Base-by-base conservation (phyloP, 306 rosid species). In the Adenanthera pavonina region DNA sequence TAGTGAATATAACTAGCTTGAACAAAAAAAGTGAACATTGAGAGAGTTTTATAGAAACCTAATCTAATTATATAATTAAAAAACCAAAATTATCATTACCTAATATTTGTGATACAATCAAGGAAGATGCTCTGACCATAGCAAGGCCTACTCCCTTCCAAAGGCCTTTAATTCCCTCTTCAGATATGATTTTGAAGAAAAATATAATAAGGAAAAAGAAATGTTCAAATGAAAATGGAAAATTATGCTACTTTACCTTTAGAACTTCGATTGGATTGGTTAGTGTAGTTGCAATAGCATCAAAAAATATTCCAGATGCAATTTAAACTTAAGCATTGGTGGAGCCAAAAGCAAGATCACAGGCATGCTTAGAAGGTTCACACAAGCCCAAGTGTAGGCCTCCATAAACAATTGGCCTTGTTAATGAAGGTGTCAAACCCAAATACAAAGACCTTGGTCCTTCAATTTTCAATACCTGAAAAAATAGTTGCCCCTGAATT, bases 81-180 rank as follows among this genome's bases (percentile, higher is more conserved):
- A n/a, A n/a, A n/a, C n/a, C n/a, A n/a, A n/a, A n/a, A n/a, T n/a
- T n/a, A n/a, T n/a, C n/a, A n/a, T n/a, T n/a, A n/a, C n/a, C n/a
- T n/a, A n/a, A n/a, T n/a, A n/a, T n/a, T n/a, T 95, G 98, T 41
- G 98, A 89, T 75, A 97, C 94, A 71, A 97, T 95, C 92, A 95
- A n/a, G n/a, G n/a, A n/a, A n/a, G n/a, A n/a, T n/a, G n/a, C n/a
- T n/a, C n/a, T n/a, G n/a, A n/a, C n/a, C 97, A 89, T 92, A 76
- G 95, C 98, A 90, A 97, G 98, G 62, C 97, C 94, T 49, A 95
- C 89, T 8, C 98, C 97, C 77, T 90, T 92, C 97, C 98, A 92
- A 76, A 95, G 91, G 78, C 92, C 91, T 86, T 52, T 89, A 66
- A 90, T 51, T 86, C 98, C 97, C 89, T 91, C 97, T 84, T 91